phyloP scores from a whole-genome alignment of 768 basidiomycete genomes.

The Pleurotus platypus region DNA sequence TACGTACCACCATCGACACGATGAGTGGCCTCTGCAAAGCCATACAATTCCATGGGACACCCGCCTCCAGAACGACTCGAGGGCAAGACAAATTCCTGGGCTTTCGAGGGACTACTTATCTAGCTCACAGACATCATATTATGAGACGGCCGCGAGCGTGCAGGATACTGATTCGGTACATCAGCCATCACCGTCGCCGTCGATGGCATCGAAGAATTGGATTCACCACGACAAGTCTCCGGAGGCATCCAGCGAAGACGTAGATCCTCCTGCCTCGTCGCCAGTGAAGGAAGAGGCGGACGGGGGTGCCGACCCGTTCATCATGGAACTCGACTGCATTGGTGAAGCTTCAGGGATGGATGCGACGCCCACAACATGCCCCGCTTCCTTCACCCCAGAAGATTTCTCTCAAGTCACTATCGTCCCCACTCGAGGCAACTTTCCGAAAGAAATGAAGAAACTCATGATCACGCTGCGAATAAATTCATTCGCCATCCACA shows the following conservation, averaged over 20 bases:
- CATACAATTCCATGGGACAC: neutral
- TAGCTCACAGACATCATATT: neutral
- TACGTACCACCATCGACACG: neutral
- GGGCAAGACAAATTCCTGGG: neutral
- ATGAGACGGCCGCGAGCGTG: neutral
- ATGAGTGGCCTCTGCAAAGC: neutral
- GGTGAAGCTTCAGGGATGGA: constrained; percentile 31
- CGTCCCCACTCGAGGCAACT: constrained; percentile 74
- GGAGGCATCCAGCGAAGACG: neutral
- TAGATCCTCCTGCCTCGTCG: neutral
- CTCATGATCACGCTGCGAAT: constrained; percentile 80
- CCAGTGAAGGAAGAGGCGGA: constrained; percentile 30
- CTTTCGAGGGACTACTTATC: neutral
- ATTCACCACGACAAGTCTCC: neutral
- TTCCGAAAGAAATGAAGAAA: constrained; percentile 61
- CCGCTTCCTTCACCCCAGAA: neutral
- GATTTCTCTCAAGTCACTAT: neutral
- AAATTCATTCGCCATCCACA: constrained; percentile 73
- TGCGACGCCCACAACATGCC: constrained; percentile 48
- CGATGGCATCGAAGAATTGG: neutral
- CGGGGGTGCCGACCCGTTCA: constrained; percentile 36
- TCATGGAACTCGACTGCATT: constrained; percentile 34
- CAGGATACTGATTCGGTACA: neutral
- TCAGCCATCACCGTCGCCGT: neutral
- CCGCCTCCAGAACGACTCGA: neutral